Base-by-base conservation (phyloP, 2,329 filamentous ascomycete genomes). In the Xenosphaeropsis pyriputrescens region DNA sequence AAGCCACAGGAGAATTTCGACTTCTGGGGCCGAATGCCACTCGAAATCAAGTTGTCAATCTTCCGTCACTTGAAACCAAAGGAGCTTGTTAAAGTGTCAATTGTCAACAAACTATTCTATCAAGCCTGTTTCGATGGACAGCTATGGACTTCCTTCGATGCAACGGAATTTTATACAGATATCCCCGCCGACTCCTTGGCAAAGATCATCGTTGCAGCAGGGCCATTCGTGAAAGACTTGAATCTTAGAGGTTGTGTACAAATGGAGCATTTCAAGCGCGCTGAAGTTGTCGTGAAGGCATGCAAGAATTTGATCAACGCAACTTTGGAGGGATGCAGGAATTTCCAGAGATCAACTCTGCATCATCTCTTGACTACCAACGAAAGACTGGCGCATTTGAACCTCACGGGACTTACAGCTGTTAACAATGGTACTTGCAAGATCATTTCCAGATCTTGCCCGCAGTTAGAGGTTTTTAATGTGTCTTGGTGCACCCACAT, bases 201-300 rank as follows among this genome's bases (percentile, higher is more conserved):
- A 39, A 85, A 81, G 51, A 86, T 96, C 43, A 86, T 96, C 51
- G 74, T 77, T 1, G 70, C 77, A 3, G 85, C 86, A 1, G 91
- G 89, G 0, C 85, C 89, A 0, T 98, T 96, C 50, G 76, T 96
- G 38, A 83, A 83, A 47, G 77, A 94, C 49, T 67, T 98, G 39
- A 96, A 96, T 51, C 68, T 98, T 3, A 68, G 89, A 47, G 91
- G 91, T 18, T 98, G 89, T 54, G 72, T 93, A 26, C 91, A 96
- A 55, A 69, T 96, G 37, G 72, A 84, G 45, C 81, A 93, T 50
- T 79, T 81, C 51, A 88, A 86, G 68, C 69, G 74, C 33, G 72
- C 76, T 13, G 77, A 86, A 44, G 76, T 79, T 26, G 73, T 95
- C 32, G 79, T 82, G n/a, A 80, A 82, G 47, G 73, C 82, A 5